phyloP scores from a whole-genome alignment of 2,329 filamentous ascomycete genomes.

The Scedosporium aurantiacum region DNA sequence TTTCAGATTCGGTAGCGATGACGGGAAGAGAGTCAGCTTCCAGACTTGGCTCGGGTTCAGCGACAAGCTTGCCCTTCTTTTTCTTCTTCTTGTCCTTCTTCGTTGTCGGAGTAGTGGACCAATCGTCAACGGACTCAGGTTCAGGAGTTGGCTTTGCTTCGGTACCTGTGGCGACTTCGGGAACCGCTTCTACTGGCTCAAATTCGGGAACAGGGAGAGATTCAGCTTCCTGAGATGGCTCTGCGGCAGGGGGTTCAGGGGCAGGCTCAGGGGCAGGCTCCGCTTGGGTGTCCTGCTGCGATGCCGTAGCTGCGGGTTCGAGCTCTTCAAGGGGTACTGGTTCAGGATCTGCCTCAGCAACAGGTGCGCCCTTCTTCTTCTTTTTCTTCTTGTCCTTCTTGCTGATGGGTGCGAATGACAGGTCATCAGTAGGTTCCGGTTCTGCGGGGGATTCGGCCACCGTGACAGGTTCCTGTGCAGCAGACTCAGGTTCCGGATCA shows the following conservation, averaged over 20 bases:
- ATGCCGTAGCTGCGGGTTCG: not conserved
- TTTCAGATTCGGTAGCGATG: too few species aligned
- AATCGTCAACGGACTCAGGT: not conserved
- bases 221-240: not conserved
- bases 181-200: not conserved
- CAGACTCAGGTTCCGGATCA: not conserved
- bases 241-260: too few species aligned
- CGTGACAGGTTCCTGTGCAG: too few species aligned
- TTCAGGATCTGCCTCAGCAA: not conserved
- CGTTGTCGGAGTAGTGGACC: not conserved
- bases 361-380: not conserved
- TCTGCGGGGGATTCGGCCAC: not conserved
- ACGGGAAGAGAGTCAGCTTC: too few species aligned
- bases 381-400: not conserved
- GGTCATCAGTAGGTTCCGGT: not conserved
- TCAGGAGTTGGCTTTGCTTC: not conserved
- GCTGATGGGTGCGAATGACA: not conserved
- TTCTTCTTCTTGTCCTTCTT: conserved; percentile 18
- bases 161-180: not conserved
- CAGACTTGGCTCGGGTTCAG: not conserved
- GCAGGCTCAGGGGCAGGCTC: too few species aligned
- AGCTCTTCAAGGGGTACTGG: not conserved
- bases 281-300: not conserved
- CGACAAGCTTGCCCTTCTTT: conserved; percentile 20
- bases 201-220: too few species aligned